These are phyloP conservation scores for Orbilia ellipsospora DNA, from an alignment of 2,329 filamentous ascomycete species.

Conservation along the genomic window DNA sequence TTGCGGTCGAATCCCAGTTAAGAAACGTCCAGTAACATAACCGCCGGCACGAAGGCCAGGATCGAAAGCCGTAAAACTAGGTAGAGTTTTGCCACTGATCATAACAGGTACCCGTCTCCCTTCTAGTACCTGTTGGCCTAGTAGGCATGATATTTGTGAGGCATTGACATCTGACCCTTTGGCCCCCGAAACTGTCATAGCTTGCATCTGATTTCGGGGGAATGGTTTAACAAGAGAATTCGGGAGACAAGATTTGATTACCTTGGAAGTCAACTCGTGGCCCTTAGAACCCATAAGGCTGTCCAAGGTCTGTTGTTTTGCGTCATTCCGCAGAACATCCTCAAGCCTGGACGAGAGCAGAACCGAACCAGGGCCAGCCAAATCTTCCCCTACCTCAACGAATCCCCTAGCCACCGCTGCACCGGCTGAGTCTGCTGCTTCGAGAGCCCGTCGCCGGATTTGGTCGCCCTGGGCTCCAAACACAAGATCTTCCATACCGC, in stretches of 20 bases:
- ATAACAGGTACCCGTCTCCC: constrained; percentile 93
- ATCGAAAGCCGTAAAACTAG: constrained; percentile 92
- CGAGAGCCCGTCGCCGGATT: constrained; percentile 75
- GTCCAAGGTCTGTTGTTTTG: constrained; percentile 91
- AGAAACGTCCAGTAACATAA: constrained; percentile 94
- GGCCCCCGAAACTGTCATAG: constrained; percentile 96
- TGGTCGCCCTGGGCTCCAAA: constrained; percentile 83
- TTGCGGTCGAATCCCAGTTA: constrained; percentile 95
- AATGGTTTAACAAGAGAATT: constrained; percentile 87
- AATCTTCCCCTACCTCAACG: constrained; percentile 79
- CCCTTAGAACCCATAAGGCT: constrained; percentile 80
- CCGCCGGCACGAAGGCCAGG: constrained; percentile 89
- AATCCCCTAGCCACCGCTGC: constrained; percentile 85
- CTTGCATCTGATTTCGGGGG: constrained; percentile 97
- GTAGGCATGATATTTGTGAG: constrained; percentile 95
- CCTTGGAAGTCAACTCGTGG: constrained; percentile 76
- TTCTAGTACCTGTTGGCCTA: constrained; percentile 96
- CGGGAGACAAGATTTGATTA: constrained; percentile 84
- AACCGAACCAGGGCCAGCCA: constrained; percentile 71
- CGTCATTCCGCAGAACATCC: constrained; percentile 88
- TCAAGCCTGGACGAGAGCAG: constrained; percentile 83
- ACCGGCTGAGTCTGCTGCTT: constrained; percentile 75
- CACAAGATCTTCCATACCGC: constrained; percentile 94
- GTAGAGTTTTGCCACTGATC: constrained; percentile 96
- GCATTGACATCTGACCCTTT: constrained; percentile 95